Base-by-base conservation (phyloP, 2,329 filamentous ascomycete species). In the Claviceps cyperi region DNA sequence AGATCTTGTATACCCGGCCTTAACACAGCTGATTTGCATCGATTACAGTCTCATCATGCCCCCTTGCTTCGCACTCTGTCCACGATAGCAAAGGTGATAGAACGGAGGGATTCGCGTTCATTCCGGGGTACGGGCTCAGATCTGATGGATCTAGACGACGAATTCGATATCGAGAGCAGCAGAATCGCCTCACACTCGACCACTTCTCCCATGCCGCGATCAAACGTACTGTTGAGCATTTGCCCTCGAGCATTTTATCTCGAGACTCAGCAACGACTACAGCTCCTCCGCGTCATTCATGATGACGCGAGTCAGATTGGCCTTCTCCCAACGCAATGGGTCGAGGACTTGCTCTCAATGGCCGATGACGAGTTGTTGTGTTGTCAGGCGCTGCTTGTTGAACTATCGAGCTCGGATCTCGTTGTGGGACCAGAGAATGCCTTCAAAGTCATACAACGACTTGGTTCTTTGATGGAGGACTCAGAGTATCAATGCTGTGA, bases 401-500 rank as follows among this genome's bases (percentile, higher is more conserved):
- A 81, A 21, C 41, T 83, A 17, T 73, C 80, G 46, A 60, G 60
- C 5, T 77, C 75, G 2, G 76, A 81, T 55, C 62, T 81, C 1
- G 61, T 71, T n/a, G 61, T 76, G 13, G 65, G 68, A 11, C 62
- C 68, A 0, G 69, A 73, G 11, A 69, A 73, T 53, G 73, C 75
- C 2, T 54, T 66, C 9, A 63, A 57, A 3, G 63, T 82, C 2
- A 62, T 82, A 21, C 66, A 76, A 53, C 69, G 70, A 32, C 59
- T 79, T 5, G 78, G 76, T 1, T 60, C 59, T 0, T 66, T 81
- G 6, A 71, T 83, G 21, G 66, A 70, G 14, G 68, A 72, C 3
- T 76, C 80, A 51, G 74, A 78, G 28, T 83, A 83, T 57, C 79
- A 82, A 51, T 79, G 80, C 55, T 91, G 84, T 53, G 90, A 96